phyloP scores from a whole-genome alignment of 495 filamentous ascomycete species.

The Lophiostoma macrostomum region DNA sequence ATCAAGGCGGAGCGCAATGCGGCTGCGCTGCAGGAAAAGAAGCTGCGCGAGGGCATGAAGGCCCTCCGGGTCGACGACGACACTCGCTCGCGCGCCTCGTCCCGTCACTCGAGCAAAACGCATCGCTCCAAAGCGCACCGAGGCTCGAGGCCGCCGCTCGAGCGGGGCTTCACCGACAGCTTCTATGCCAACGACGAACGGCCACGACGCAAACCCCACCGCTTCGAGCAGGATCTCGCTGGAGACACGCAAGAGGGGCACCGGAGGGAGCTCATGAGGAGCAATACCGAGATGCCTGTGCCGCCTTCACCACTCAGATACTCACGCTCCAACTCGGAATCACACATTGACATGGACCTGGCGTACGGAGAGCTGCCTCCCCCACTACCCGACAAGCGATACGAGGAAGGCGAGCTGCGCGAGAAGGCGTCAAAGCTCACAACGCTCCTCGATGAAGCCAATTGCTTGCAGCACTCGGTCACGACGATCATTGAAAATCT shows the following conservation, averaged over 20 bases:
- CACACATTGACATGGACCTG: conserved; percentile 78
- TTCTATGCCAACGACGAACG: conserved; percentile 39
- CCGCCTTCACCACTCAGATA: conserved; percentile 1
- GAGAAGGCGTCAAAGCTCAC: conserved; percentile 67
- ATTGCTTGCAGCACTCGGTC: conserved; percentile 83
- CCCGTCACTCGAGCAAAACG: conserved; percentile 26
- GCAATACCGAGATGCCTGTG: conserved; percentile 37
- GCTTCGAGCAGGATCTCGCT: conserved; percentile 24
- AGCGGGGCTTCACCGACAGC: conserved; percentile 40
- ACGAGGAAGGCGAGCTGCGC: conserved; percentile 59
- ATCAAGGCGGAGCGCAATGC: conserved; percentile 63
- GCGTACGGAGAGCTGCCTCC: conserved; percentile 75
- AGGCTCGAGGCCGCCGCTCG: conserved; percentile 31
- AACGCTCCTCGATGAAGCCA: conserved; percentile 72
- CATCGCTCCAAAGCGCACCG: conserved; percentile 21
- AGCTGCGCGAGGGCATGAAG: conserved; percentile 49
- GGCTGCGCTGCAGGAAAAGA: conserved; percentile 54
- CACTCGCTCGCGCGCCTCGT: conserved; percentile 26
- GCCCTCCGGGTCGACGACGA: conserved; percentile 53
- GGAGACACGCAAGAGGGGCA: conserved; percentile 24
- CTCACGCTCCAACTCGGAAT: conserved; percentile 46
- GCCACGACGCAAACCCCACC: conserved; percentile 16
- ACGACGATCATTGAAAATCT: conserved; percentile 79
- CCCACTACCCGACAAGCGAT: conserved; percentile 40
- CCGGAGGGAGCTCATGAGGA: conserved; percentile 33